Evolutionary conservation across 139 green algal species (phyloP).

Genomic region (Chlorokybus atmophyticus): DNA sequence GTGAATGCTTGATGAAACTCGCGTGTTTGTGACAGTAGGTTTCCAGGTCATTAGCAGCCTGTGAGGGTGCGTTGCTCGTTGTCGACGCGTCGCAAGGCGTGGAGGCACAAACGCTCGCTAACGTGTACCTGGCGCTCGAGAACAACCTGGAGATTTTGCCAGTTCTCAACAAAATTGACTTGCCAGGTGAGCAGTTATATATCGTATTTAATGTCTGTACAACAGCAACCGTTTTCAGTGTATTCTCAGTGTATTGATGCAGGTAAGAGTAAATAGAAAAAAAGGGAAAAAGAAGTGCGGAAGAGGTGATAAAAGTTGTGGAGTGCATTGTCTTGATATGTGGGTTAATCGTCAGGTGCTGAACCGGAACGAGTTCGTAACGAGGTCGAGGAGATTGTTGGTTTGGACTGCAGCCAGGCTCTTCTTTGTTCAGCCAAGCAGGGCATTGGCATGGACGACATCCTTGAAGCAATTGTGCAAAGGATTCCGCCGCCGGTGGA

Average conservation of each 20-base stretch:
- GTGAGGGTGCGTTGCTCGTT: slow-evolving; percentile 91
- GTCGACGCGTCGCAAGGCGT: slow-evolving; percentile 93
- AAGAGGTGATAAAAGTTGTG: too few relatives aligned
- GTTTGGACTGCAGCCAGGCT: slow-evolving; percentile 66
- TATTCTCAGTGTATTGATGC: too few relatives aligned
- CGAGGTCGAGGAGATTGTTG: slow-evolving; percentile 42
- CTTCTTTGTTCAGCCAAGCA: slow-evolving; percentile 57
- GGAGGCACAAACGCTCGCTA: slow-evolving; percentile 95
- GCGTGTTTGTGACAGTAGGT: too few relatives aligned
- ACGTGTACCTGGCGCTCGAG: slow-evolving; percentile 94
- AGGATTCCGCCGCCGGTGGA: slow-evolving; percentile 60
- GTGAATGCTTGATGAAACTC: too few relatives aligned
- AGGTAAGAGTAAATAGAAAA: too few relatives aligned
- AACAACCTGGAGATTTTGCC: slow-evolving; percentile 79
- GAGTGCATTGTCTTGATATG: neutral
- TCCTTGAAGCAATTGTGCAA: slow-evolving; percentile 75
- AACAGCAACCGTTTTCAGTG: too few relatives aligned
- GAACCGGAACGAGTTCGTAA: neutral
- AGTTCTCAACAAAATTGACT: slow-evolving; percentile 94
- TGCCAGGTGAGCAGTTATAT: slow-evolving; percentile 84
- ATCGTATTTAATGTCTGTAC: too few relatives aligned
- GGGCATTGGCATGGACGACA: slow-evolving; percentile 78
- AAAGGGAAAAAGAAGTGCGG: too few relatives aligned
- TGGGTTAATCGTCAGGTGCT: neutral
- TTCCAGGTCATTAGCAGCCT: slow-evolving; percentile 79